Evolutionary conservation across 1,284 basidiomycete genomes (phyloP), one percentile per base, ranked within the genome.

Genomic region (Sporisorium graminicola): DNA sequence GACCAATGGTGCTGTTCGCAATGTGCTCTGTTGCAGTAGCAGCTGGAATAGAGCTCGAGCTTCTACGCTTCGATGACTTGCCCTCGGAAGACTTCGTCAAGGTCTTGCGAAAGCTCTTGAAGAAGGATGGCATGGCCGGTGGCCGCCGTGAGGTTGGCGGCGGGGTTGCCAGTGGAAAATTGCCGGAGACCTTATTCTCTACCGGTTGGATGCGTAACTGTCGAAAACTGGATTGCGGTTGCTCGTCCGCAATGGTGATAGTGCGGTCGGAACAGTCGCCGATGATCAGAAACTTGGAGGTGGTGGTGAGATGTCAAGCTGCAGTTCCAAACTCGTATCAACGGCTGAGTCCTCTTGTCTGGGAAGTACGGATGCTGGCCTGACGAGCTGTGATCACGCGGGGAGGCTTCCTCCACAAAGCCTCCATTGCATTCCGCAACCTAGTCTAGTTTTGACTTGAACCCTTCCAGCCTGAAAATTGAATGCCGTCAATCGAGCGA

Each of bases 61-160:
- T 59, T 35, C 16, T 57, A 3, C 43, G 53, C 18, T 65, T 58
- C n/a, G 43, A 26, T 10, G 58, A 44, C 14, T 54, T 65, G 46
- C 16, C 5, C 24, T 62, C 47, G 24, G 58, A 62, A 16, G 63
- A 49, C 50, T 58, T 61, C 10, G 54, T 54, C 26, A 71, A 54
- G 6, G 68, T 47, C 63, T 65, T 65, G 53, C 62, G 63, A 10
- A 71, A 18, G 8, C 29, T 62, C 33, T 62, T 71, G 58, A 71
- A 71, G n/a, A 71, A 42, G 50, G 68, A 65, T n/a, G 68, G 68
- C 68, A 71, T 71, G 16, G 9, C 58, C 42, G 29, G 20, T 4
- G 29, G 24, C 27, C 14, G 27, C 60, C 27, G 47, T 20, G 12
- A 22, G 13, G 8, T 27, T 20, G 24, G 27, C 60, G 20, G 47